Evolutionary conservation across 2,329 filamentous ascomycete genomes (phyloP).

Genomic region (Zalaria obscura): DNA sequence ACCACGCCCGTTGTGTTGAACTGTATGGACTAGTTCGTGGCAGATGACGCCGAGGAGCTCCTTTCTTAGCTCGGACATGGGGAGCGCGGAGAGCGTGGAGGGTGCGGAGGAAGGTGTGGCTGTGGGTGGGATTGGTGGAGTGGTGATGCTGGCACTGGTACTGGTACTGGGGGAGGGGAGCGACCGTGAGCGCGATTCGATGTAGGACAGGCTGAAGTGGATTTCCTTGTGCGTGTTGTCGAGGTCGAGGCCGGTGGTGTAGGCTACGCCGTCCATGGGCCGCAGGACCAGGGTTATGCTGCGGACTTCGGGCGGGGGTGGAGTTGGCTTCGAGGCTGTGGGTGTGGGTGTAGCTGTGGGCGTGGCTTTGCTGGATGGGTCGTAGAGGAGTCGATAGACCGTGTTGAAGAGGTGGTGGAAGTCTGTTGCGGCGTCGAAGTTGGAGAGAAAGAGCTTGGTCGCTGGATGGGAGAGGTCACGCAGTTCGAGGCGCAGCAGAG

Average conservation of each 20-base stretch:
- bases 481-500: constrained; percentile 32
- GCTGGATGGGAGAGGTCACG: constrained; percentile 42
- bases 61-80: constrained; percentile 27
- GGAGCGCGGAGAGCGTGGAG: neutral
- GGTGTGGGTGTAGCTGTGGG: neutral
- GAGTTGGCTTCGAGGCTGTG: neutral
- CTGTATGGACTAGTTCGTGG: constrained; percentile 92
- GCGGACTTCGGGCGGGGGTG: constrained; percentile 48
- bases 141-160: neutral
- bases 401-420: constrained; percentile 49
- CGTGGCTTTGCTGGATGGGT: neutral
- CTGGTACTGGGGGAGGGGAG: neutral
- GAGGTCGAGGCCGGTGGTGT: constrained; percentile 67
- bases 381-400: constrained; percentile 62
- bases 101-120: neutral
- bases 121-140: neutral
- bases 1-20: constrained; percentile 58
- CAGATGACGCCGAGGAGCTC: constrained; percentile 72
- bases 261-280: constrained; percentile 71
- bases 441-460: constrained; percentile 49
- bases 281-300: constrained; percentile 75
- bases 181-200: constrained; percentile 22
- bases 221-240: constrained; percentile 87
- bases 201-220: constrained; percentile 69
- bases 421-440: constrained; percentile 47